phyloP scores from a whole-genome alignment of 495 filamentous ascomycete genomes.

The Trichoderma reesei region DNA sequence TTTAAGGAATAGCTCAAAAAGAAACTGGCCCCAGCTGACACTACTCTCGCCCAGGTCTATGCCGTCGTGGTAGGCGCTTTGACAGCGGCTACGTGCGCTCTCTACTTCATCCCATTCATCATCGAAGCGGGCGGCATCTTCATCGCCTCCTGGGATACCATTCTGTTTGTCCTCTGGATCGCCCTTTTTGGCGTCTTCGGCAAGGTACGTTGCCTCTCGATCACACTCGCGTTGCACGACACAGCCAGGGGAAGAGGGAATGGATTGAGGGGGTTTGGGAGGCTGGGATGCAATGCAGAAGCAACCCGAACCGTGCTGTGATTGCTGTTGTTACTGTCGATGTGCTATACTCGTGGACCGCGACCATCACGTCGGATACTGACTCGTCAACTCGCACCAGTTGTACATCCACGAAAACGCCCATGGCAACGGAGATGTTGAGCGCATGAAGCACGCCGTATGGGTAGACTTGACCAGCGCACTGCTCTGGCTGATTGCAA shows the following conservation, averaged over 20 bases:
- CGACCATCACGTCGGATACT: neutral
- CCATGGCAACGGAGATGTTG: slow-evolving; percentile 47
- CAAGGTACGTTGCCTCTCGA: slow-evolving; percentile 20
- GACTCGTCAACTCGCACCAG: slow-evolving; percentile 16
- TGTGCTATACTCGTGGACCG: neutral
- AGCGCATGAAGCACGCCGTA: slow-evolving; percentile 75
- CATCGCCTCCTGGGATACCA: slow-evolving; percentile 56
- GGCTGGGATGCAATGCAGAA: too few species aligned
- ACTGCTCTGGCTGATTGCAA: slow-evolving; percentile 59
- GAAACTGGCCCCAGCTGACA: neutral
- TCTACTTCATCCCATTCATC: slow-evolving; percentile 54
- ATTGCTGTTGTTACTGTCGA: neutral
- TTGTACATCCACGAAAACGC: slow-evolving; percentile 64
- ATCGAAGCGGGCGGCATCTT: slow-evolving; percentile 29
- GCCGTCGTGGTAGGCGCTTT: slow-evolving; percentile 57
- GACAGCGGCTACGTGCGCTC: slow-evolving; percentile 47
- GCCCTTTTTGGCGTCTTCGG: slow-evolving; percentile 76
- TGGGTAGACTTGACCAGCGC: slow-evolving; percentile 72
- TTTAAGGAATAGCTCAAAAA: too few species aligned
- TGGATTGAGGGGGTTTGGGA: neutral
- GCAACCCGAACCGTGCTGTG: neutral
- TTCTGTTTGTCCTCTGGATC: slow-evolving; percentile 69
- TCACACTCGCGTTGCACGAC: neutral
- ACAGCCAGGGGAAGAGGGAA: neutral
- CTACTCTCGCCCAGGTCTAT: slow-evolving; percentile 40